Base-by-base conservation (phyloP, 1,139 yeast genomes). In the Suhomyces atakaporum region DNA sequence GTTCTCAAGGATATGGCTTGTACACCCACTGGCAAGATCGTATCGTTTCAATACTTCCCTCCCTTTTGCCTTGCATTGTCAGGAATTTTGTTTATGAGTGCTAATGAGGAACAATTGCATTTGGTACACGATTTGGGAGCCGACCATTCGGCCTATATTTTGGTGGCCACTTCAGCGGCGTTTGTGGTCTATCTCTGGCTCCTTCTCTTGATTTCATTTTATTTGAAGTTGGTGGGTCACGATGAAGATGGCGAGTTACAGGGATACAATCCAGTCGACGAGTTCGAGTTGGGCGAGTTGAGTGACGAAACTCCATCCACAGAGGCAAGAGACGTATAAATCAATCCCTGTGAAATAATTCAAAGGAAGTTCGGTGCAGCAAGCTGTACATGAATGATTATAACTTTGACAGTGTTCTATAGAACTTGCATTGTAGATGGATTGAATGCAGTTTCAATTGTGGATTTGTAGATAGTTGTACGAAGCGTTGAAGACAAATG, bases 11-110 rank as follows among this genome's bases (percentile, higher is more conserved):
- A 82, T 50, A 62, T 72, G 35, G 75, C 81, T 33, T 55, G 62
- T 29, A 56, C 68, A 9, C 67, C 71, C 3, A 60, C 65, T 23
- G 78, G 77, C 4, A 63, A 62, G 23, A 77, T 87, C 25, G 58
- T 70, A 27, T 70, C 90, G 1, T 88, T 88, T 67, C 97, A 90
- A 61, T 85, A 85, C 58, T 53, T 89, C 16, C 84, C 97, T 1
- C 87, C 96, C 3, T 79, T 88, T 54, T 76, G 90, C 41, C 70
- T 90, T 36, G 75, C 88, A 2, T 75, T 85, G 44, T 69, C 94
- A 1, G 97, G 97, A 1, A 60, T 85, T 12, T 56, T 86, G 46
- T 90, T 90, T 56, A 88, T 89, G 96, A 78, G 87, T 16, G 97
- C 97, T 16, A 89, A 76, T 42, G 97, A 90, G 55, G 96, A 90